Base-by-base conservation (phyloP, 129 eudicot species). In the Lonicera japonica region DNA sequence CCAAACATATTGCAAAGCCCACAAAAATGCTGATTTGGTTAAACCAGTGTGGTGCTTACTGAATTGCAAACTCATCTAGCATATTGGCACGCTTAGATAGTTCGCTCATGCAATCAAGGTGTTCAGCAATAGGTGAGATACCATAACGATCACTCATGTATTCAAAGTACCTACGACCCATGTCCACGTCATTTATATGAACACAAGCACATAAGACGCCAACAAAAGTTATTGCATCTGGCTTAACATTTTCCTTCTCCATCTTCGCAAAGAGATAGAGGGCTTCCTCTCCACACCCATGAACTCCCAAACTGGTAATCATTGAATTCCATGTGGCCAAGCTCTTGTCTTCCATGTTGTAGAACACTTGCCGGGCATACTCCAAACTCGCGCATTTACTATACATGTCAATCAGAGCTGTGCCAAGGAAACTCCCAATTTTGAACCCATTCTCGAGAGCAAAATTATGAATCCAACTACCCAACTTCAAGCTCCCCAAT, bases 151-250 rank as follows among this genome's bases (percentile, higher is more conserved):
- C 73, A 29, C 20, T 70, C 86, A 80, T 76, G 75, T 67, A 80
- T 43, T 76, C 18, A 21, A 75, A 75, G 51, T 56, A 64, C 13
- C 54, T 24, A 21, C 21, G 71, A 11, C 67, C 82, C 47, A 36
- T 56, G 12, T 76, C 70, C 43, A 72, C 60, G 7, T 68, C 18
- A 14, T 53, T 54, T 19, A 45, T 68, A 22, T 76, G 76, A 40
- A 67, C 61, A 78, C 75, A 76, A 54, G 86, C 82, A 56, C 73
- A 41, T 70, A 80, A 65, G 3, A 70, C 67, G 21, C 86, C 86
- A 5, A 66, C 73, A 64, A 80, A 80, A 53, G 82, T 80, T 39
- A 80, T 76, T 14, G 73, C 86, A 65, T 76, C 79, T 0, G 86
- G 86, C 63, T 58, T 25, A 9, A 72, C 73, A 20, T 69, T 65